Evolutionary conservation across 441 rosid genomes (phyloP), one percentile per base, ranked within the genome.

Genomic region (Populus tomentosa): DNA sequence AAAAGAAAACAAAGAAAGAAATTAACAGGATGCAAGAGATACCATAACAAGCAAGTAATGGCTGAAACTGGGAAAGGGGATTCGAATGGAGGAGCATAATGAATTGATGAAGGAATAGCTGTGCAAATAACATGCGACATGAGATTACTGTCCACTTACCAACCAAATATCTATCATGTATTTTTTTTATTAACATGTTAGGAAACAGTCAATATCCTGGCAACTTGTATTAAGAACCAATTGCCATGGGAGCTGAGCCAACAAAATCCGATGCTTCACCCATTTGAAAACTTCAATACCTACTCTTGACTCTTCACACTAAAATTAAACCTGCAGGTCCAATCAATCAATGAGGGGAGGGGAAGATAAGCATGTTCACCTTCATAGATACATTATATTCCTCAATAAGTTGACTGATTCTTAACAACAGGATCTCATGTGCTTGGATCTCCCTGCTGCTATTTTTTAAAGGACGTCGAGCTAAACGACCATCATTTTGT

Each of bases 401-500:
- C 79, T 83, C 78, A 40, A 85, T 85, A 69, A 84, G 82, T 64
- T 64, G 80, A 75, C 78, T 83, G 76, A 93, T 83, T 72, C 78
- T 85, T 64, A 87, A 86, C 82, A 84, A 74, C 80, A 95, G 70
- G 81, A 90, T 77, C 80, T 83, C 75, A 82, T 95, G 97, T 38
- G 95, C 96, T 81, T 82, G 82, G 63, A 87, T 82, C 85, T 93
- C 98, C 85, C 81, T 86, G 62, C 78, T 64, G 74, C 74, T 21
- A 67, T 87, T 84, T 78, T 82, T 84, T 9, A 90, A 80, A 74
- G 98, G 94, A 46, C 81, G 88, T 28, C 95, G 86, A 64, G 93
- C 98, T 80, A 95, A 79, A 72, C 96, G 89, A 70, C 98, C 95
- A 87, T 95, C 99, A 73, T 75, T 85, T 79, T 81, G 81, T 74